Evolutionary conservation across 768 basidiomycete species (phyloP), one percentile per base, ranked within the genome.

Genomic region (Termitomyces sp.): DNA sequence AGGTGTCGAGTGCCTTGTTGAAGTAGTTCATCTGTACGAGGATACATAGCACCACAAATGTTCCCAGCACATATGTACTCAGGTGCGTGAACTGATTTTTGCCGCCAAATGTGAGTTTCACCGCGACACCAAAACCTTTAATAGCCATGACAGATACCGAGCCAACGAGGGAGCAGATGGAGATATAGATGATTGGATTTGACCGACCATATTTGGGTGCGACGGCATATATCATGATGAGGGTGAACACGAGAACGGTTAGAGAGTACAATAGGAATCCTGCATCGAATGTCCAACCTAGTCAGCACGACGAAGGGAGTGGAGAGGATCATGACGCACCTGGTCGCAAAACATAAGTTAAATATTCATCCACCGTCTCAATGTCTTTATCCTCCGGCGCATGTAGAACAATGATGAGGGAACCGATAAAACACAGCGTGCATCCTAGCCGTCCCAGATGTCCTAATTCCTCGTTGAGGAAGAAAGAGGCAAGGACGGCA

Each of bases 131-230:
- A 64, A 99, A 94, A 45, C 94, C 96, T 75, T 99, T 99, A 78
- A 98, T 90, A 39, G 94, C 89, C 97, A 99, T 98, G 72, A 98
- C 85, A n/a, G 93, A 94, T 41, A 99, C 85, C 29, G 92, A 94
- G 11, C 97, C 97, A 41, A 94, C 94, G 54, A 98, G 70, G 11
- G 95, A 98, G 71, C 97, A 98, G 64, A 99, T 96, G 25, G 94
- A 94, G 59, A 98, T 82, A 73, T 97, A 98, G 29, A 97, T 89
- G 57, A 94, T 62, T 2, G 97, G 97, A 59, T 89, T 94, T 53
- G 84, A 81, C 42, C 88, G 88, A 31, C 97, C 97, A 63, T 97
- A 83, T 58, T 76, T 84, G 7, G 97, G 97, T 1, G 83, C 89
- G 56, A 97, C 79, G 23, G 72, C 72, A 76, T 90, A 94, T 54